phyloP scores from a whole-genome alignment of 2,329 filamentous ascomycete species.

The Venturia effusa region DNA sequence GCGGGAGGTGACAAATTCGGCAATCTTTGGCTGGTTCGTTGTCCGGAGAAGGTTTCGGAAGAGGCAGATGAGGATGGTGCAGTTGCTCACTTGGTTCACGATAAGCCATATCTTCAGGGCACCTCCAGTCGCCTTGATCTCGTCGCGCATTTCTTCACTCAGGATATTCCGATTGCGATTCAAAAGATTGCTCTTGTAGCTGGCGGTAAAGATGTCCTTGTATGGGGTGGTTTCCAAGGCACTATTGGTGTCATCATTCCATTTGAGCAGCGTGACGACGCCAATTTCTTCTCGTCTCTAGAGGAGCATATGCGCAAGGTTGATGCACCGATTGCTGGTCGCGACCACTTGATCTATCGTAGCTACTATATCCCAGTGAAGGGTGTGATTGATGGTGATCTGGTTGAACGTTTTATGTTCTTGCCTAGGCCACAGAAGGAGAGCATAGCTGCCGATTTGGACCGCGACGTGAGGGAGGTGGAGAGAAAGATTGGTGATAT shows the following conservation, averaged over 20 bases:
- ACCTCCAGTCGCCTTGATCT: conserved; percentile 74
- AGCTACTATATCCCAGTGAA: conserved; percentile 96
- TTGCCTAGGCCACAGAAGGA: conserved; percentile 82
- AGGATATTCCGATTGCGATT: conserved; percentile 86
- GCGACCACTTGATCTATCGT: conserved; percentile 92
- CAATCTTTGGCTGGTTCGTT: conserved; percentile 87
- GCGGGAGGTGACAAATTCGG: conserved; percentile 97
- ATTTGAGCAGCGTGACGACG: conserved; percentile 82
- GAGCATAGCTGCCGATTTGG: conserved; percentile 87
- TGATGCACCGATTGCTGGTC: conserved; percentile 76
- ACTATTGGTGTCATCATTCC: conserved; percentile 90
- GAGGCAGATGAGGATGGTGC: conserved; percentile 88
- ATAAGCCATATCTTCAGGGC: conserved; percentile 81
- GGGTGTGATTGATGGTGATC: conserved; percentile 90
- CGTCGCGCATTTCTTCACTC: conserved; percentile 79
- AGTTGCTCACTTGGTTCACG: conserved; percentile 82
- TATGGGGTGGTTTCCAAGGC: conserved; percentile 92
- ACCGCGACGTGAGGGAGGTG: conserved; percentile 83
- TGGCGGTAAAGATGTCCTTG: conserved; percentile 78
- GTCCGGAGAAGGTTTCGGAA: conserved; percentile 72
- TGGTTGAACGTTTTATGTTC: conserved; percentile 84
- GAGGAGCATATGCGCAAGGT: conserved; percentile 81
- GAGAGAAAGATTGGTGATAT: conserved; percentile 64
- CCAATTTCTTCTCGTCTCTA: conserved; percentile 93
- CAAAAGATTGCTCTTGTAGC: conserved; percentile 83